Conservation (phyloP, 1,284 basidiomycete genomes). For the Sanghuangporus weigelae region DNA sequence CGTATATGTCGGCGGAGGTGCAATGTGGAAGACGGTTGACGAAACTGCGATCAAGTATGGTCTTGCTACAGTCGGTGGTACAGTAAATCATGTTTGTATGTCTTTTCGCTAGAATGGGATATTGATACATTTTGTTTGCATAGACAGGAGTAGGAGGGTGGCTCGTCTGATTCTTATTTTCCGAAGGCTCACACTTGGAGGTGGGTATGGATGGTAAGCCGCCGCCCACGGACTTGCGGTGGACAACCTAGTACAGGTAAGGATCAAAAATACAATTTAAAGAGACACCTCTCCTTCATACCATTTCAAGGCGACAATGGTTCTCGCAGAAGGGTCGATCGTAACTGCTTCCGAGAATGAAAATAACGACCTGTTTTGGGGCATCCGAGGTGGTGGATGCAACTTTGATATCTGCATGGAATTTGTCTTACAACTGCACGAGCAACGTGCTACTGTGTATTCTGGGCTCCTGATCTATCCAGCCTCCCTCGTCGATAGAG, state of each 20-base stretch:
- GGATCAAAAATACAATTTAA: constrained; percentile 31
- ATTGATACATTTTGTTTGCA: neutral
- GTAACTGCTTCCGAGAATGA: constrained; percentile 36
- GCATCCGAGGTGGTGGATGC: constrained; percentile 48
- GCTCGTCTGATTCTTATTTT: neutral
- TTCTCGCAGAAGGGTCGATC: constrained; percentile 44
- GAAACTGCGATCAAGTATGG: constrained; percentile 40
- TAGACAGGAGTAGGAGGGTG: constrained; percentile 50
- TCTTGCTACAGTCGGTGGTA: constrained; percentile 46
- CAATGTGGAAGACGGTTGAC: constrained; percentile 49
- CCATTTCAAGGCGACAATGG: constrained; percentile 40
- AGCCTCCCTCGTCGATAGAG: constrained; percentile 26
- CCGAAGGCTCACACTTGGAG: constrained; percentile 47
- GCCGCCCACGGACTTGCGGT: constrained; percentile 45
- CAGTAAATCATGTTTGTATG: constrained; percentile 48
- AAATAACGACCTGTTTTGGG: constrained; percentile 54
- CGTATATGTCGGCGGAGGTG: constrained; percentile 47
- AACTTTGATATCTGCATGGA: constrained; percentile 57
- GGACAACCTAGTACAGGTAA: constrained; percentile 49
- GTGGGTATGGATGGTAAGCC: constrained; percentile 53
- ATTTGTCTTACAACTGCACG: constrained; percentile 46
- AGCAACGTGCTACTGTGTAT: constrained; percentile 40
- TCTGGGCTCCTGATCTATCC: constrained; percentile 35
- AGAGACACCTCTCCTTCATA: neutral
- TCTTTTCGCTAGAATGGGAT: neutral